Percentiles rank a stretch among this genome's conserved stretches.
Conservation (phyloP, 805 yeast genomes). For the Brettanomyces bruxellensis region DNA sequence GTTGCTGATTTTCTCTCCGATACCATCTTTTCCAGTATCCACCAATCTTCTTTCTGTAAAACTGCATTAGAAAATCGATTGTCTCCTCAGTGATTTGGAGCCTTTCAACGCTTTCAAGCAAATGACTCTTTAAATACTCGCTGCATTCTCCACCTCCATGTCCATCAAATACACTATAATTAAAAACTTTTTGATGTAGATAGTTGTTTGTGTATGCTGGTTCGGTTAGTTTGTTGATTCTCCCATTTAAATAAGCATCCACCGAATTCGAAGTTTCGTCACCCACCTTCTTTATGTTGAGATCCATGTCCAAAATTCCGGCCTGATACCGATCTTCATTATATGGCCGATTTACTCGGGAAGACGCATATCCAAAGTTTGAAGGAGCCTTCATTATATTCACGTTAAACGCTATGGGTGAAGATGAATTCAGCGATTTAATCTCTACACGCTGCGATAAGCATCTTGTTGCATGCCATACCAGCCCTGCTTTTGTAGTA, state of each 20-base stretch:
- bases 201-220: slow-evolving; percentile 10
- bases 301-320: slow-evolving; percentile 25
- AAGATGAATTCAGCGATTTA: slow-evolving; percentile 8
- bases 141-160: slow-evolving; percentile 86
- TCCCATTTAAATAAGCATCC: slow-evolving; percentile 6
- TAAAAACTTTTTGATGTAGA: slow-evolving; percentile 37
- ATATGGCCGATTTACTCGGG: slow-evolving; percentile 63
- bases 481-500: slow-evolving; percentile 1
- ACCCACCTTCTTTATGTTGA: slow-evolving; percentile 6
- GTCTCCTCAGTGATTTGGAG: slow-evolving; percentile 26
- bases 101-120: slow-evolving; percentile 45
- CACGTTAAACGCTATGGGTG: slow-evolving; percentile 33
- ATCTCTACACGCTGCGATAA: slow-evolving; percentile 24
- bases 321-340: slow-evolving; percentile 82
- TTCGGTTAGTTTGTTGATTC: slow-evolving; percentile 10
- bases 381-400: slow-evolving; percentile 58
- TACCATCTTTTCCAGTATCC: slow-evolving; percentile 83
- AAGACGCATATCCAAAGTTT: slow-evolving; percentile 69
- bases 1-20: slow-evolving; percentile 27
- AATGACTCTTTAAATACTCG: slow-evolving; percentile 42
- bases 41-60: slow-evolving; percentile 55
- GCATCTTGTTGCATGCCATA: slow-evolving; percentile 1
- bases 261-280: neutral
- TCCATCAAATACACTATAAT: slow-evolving; percentile 80
- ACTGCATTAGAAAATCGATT: slow-evolving; percentile 35